Evolutionary conservation across 2,329 filamentous ascomycete species (phyloP), one percentile per base, ranked within the genome.

Genomic region (Sporothrix phasma): DNA sequence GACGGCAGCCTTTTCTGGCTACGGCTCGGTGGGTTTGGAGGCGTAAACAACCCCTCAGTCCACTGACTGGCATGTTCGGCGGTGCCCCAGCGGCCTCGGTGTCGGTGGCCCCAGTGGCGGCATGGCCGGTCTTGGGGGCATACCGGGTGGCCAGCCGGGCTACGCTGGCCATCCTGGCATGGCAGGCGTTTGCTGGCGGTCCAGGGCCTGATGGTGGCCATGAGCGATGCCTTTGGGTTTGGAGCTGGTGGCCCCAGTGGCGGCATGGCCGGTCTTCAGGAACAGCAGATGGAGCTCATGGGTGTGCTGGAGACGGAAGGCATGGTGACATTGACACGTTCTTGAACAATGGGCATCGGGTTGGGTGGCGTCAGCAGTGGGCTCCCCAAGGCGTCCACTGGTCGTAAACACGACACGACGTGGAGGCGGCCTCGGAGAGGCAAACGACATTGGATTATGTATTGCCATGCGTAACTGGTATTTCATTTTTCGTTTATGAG

Each of bases 211-310:
- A 53, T 17, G 61, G 54, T 5, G 39, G 8, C n/a, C 19, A 54
- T 66, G 63, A 60, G 59, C 3, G 65, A 68, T 3, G 54, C 65
- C 3, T 68, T 68, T 45, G 63, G 61, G 4, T 59, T 59, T 31
- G 62, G 43, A 15, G 53, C 71, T 74, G 3, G 34, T n/a, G 53
- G 60, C 7, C 61, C 62, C 74, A 76, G 29, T 82, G 83, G 72
- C 82, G 80, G 65, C 85, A 84, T 70, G 90, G 86, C 68, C n/a
- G 89, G 81, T 65, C 78, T 95, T 37, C 88, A 92, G 67, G 84
- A 90, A 71, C 90, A 95, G 74, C 90, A 94, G 74, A 76, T 87
- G 67, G 89, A 96, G 76, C 78, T 96, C 43, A 91, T 95, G 88
- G 85, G 87, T 63, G 86, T 86, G 58, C 80, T 96, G 39, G 89